Conservation (phyloP, 2,329 filamentous ascomycete species). For the Scedosporium dehoogii region DNA sequence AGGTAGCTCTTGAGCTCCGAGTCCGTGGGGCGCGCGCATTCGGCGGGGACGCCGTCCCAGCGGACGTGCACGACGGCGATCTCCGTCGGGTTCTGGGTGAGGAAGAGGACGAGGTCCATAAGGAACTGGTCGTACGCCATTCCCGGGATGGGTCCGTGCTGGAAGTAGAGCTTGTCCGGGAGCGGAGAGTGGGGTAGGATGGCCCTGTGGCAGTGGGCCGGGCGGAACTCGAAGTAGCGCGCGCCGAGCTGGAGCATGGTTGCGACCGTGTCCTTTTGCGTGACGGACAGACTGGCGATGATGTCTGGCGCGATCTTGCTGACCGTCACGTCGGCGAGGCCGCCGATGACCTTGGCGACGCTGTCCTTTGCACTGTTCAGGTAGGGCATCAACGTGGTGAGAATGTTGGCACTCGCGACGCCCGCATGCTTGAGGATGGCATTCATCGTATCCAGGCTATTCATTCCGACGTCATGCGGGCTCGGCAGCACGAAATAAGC, state of each 20-base stretch:
- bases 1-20: constrained; percentile 29
- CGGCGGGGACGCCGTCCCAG: constrained; percentile 38
- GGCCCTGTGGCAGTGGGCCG: constrained; percentile 33
- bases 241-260: constrained; percentile 35
- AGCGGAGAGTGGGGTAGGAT: constrained; percentile 25
- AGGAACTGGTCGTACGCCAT: constrained; percentile 36
- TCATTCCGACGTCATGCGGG: constrained; percentile 41
- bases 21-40: constrained; percentile 30
- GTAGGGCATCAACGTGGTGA: constrained; percentile 14
- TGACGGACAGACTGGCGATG: constrained; percentile 36
- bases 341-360: constrained; percentile 18
- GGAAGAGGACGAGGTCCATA: constrained; percentile 27
- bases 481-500: constrained; percentile 31
- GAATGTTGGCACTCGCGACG: constrained; percentile 14
- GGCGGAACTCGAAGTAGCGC: constrained; percentile 42
- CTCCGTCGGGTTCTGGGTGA: constrained; percentile 28
- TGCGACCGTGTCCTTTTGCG: constrained; percentile 36
- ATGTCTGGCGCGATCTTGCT: constrained; percentile 27
- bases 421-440: constrained; percentile 27
- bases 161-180: constrained; percentile 37
- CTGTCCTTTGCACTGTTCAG: constrained; percentile 12
- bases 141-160: constrained; percentile 39
- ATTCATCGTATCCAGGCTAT: constrained; percentile 32
- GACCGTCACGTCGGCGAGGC: constrained; percentile 13
- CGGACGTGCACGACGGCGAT: constrained; percentile 39